Base-by-base conservation (phyloP, 768 basidiomycete genomes). In the Crassisporium funariophilum region DNA sequence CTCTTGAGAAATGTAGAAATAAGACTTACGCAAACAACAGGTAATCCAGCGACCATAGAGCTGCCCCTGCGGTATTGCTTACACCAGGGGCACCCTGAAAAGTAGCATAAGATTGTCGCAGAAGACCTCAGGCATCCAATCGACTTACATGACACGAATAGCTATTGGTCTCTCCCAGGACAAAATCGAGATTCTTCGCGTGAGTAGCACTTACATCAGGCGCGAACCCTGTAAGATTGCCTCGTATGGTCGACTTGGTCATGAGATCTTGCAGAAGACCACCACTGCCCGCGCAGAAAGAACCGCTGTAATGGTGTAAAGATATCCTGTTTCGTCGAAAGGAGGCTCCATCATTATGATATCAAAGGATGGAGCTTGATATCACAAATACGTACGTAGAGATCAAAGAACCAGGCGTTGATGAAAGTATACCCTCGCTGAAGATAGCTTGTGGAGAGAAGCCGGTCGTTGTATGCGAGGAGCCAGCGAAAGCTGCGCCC, bases 21-120 rank as follows among this genome's bases (percentile, higher is more conserved):
- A 10, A 20, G 15, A 57, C 73, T 39, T 56, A 75, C 58, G 82
- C 81, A 55, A 75, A 83, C 3, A 88, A 65, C 2, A 75, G 68
- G 60, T 87, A 85, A 59, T 88, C 84, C 48, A 86, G 64, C 9
- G 75, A 70, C 85, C 85, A 88, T 15, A 88, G 62, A 13, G 82
- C 80, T 0, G 84, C 83, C 11, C 84, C 86, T n/a, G 79, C 84
- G 1, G 78, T 79, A 57, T 87, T 83, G 58, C 81, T 83, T 8
- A 84, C 83, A 2, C 79, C 79, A 35, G 76, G 70, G 12, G 76
- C 71, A 36, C 77, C 75, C 68, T 76, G 33, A 4, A 22, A 24
- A 13, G n/a, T 25, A n/a, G 20, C 17, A 34, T 9, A 50, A 12
- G 5, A 19, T 24, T 35, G 10, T 13, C 4, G 38, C n/a, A 13